Evolutionary conservation across 345 rosid species (phyloP).

Genomic region (Leavenworthia alabamica): DNA sequence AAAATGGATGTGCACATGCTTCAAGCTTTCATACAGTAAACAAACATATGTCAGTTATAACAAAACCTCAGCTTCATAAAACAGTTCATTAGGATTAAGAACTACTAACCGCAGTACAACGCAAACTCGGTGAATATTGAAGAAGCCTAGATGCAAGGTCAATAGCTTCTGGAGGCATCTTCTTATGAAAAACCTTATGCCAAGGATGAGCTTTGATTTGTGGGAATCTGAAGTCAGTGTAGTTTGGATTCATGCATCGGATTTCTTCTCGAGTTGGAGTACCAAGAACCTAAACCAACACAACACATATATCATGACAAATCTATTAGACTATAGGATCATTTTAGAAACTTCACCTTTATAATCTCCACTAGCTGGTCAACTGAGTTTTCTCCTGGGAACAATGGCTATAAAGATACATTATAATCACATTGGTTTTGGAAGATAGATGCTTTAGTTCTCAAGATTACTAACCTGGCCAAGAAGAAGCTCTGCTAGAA

Average conservation of each 20-base stretch:
- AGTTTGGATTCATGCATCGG: conserved; percentile 87
- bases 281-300: conserved; percentile 62
- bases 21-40: conserved; percentile 48
- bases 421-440: background rate
- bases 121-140: conserved; percentile 76
- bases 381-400: conserved; percentile 80
- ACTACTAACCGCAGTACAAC: conserved; percentile 70
- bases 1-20: conserved; percentile 77
- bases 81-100: background rate
- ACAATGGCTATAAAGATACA: conserved; percentile 50
- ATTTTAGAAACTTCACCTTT: conserved; percentile 37
- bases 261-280: conserved; percentile 93
- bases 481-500: conserved; percentile 77
- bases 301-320: background rate
- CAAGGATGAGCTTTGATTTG: conserved; percentile 82
- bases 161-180: conserved; percentile 89
- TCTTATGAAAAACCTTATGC: conserved; percentile 86
- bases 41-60: no score
- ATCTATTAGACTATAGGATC: background rate
- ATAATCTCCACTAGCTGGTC: conserved; percentile 86
- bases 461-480: conserved; percentile 50
- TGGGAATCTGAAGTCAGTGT: conserved; percentile 71
- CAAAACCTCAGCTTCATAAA: background rate
- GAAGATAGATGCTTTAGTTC: background rate
- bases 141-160: conserved; percentile 80